These are phyloP conservation scores for Venturia carpophila DNA, from an alignment of 2,329 filamentous ascomycete genomes.

Conservation along the genomic window DNA sequence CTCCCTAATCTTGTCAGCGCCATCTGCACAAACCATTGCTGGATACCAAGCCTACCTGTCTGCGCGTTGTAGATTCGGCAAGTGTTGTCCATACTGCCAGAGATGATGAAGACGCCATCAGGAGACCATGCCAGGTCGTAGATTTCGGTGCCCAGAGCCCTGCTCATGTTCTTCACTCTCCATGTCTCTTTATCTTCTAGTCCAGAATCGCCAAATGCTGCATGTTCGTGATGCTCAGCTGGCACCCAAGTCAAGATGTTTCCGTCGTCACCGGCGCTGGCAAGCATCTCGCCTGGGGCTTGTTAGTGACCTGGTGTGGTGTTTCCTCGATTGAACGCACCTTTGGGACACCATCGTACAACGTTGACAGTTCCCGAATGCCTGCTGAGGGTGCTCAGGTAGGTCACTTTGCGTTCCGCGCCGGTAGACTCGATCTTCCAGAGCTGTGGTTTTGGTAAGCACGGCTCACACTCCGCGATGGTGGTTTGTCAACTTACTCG, in stretches of 20 bases:
- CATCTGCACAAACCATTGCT: constrained; percentile 17
- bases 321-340: constrained; percentile 42
- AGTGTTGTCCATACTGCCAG: constrained; percentile 98
- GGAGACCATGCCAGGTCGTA: constrained; percentile 99
- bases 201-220: constrained; percentile 69
- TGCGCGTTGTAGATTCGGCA: constrained; percentile 93
- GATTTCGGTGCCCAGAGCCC: constrained; percentile 89
- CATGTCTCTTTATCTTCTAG: constrained; percentile 94
- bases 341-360: constrained; percentile 89
- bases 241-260: constrained; percentile 96
- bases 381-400: constrained; percentile 82
- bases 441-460: constrained; percentile 47
- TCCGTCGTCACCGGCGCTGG: constrained; percentile 92
- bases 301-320: constrained; percentile 22
- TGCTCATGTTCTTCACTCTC: constrained; percentile 96
- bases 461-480: constrained; percentile 13
- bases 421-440: constrained; percentile 85
- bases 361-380: constrained; percentile 98
- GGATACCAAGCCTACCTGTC: constrained; percentile 53
- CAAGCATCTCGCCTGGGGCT: constrained; percentile 72
- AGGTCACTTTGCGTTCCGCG: constrained; percentile 82
- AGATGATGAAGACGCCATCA: constrained; percentile 93
- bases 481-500: constrained; percentile 51
- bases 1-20: constrained; percentile 36
- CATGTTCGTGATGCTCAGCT: constrained; percentile 60